Evolutionary conservation across 495 filamentous ascomycete species (phyloP).

Genomic region (Penicillium samsonianum): DNA sequence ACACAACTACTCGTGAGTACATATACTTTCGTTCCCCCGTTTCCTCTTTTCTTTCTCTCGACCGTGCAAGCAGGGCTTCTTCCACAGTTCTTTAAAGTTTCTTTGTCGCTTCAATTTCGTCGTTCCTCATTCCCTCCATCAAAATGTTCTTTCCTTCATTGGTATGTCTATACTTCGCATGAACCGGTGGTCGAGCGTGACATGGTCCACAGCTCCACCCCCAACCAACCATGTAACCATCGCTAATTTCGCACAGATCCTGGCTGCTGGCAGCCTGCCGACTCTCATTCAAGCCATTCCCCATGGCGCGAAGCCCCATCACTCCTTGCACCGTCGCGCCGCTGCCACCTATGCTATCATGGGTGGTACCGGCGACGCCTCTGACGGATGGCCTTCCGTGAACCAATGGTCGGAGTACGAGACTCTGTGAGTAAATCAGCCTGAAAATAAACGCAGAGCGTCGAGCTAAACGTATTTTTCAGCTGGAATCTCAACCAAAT

Average conservation of each 20-base stretch:
- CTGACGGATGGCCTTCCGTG: slow-evolving; percentile 28
- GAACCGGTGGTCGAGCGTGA: background rate
- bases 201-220: slow-evolving; percentile 6
- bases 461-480: background rate
- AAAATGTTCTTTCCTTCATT: slow-evolving; percentile 33
- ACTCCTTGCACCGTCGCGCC: slow-evolving; percentile 28
- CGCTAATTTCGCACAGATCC: slow-evolving; percentile 16
- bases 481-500: slow-evolving; percentile 47
- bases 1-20: slow-evolving; percentile 12
- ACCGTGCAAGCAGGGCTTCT: slow-evolving; percentile 34
- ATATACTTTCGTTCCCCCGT: slow-evolving; percentile 14
- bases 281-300: slow-evolving; percentile 22
- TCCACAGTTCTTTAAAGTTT: slow-evolving; percentile 12
- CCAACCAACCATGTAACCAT: background rate
- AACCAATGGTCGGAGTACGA: slow-evolving; percentile 24
- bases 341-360: slow-evolving; percentile 18
- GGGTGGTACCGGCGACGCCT: slow-evolving; percentile 23
- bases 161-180: slow-evolving; percentile 17
- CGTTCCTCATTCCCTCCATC: slow-evolving; percentile 23
- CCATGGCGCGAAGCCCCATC: slow-evolving; percentile 14
- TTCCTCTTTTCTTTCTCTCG: slow-evolving; percentile 6
- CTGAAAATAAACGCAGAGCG: no score
- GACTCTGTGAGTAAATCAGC: slow-evolving; percentile 16
- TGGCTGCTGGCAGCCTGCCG: slow-evolving; percentile 39
- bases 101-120: slow-evolving; percentile 20